Percentiles rank a stretch among this genome's conserved stretches.
Evolutionary conservation across 2,329 filamentous ascomycete genomes (phyloP).

Genomic region (Zymoseptoria tritici): DNA sequence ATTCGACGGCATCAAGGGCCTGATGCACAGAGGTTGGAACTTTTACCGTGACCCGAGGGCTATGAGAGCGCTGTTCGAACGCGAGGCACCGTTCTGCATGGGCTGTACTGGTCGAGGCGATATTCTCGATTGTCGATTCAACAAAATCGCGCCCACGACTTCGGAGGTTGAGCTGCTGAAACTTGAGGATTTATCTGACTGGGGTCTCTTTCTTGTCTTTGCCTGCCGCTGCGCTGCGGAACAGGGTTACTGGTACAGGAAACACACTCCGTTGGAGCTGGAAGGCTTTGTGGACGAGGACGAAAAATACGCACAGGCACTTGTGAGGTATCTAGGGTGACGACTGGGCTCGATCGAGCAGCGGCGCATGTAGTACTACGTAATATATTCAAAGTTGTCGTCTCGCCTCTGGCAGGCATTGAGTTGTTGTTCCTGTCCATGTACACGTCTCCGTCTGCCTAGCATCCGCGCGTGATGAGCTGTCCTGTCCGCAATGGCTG

Average conservation of each 20-base stretch:
- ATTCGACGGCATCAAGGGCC: conserved; percentile 9
- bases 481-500: too few species aligned
- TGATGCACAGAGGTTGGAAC: neutral
- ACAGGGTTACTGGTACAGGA: neutral
- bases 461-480: neutral
- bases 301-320: neutral
- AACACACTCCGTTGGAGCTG: neutral
- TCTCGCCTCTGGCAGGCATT: neutral
- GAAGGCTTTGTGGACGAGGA: neutral
- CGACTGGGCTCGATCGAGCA: neutral
- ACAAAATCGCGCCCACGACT: neutral
- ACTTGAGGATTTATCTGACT: conserved; percentile 4
- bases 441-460: neutral
- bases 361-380: neutral
- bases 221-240: conserved; percentile 1
- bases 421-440: neutral
- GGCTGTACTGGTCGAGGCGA: conserved; percentile 2
- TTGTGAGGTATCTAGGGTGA: neutral
- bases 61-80: conserved; percentile 6
- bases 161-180: conserved; percentile 1
- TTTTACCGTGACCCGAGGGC: conserved; percentile 9
- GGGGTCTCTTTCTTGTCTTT: conserved; percentile 11
- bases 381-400: neutral
- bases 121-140: conserved; percentile 7
- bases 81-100: conserved; percentile 6